Evolutionary conservation across 305 asterid genomes (phyloP).

Genomic region (Striga hermonthica): DNA sequence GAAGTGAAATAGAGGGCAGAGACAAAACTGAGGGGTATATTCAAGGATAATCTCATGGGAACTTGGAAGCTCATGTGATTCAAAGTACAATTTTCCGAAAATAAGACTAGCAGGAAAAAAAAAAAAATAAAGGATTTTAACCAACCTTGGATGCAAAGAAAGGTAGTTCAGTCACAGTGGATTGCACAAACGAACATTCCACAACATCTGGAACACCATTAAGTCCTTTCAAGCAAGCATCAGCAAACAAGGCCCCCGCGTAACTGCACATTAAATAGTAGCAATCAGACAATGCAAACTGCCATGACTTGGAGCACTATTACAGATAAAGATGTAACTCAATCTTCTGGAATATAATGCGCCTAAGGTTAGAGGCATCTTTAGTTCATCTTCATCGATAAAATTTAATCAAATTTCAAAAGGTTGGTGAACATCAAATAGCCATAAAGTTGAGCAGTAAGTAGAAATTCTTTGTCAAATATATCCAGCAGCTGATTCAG

Average conservation of each 20-base stretch:
- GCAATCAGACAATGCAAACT: constrained; percentile 27
- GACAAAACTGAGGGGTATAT: too few species aligned
- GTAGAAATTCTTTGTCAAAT: too few species aligned
- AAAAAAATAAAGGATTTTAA: background rate
- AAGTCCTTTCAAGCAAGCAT: constrained; percentile 91
- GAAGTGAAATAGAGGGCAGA: background rate
- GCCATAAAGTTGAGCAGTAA: too few species aligned
- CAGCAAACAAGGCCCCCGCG: constrained; percentile 87
- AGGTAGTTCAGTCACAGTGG: constrained; percentile 74
- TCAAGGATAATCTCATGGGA: too few species aligned
- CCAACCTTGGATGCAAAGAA: constrained; percentile 88
- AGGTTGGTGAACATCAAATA: background rate
- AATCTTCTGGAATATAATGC: background rate
- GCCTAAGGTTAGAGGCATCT: background rate
- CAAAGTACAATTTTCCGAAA: background rate
- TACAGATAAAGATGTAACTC: background rate
- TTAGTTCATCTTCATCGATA: background rate
- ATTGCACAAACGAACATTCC: constrained; percentile 84
- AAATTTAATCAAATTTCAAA: too few species aligned
- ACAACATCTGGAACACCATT: constrained; percentile 94
- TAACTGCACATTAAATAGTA: constrained; percentile 43
- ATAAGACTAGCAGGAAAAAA: too few species aligned
- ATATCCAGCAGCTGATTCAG: background rate
- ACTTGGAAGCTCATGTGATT: too few species aligned
- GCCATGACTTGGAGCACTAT: background rate